Percentiles rank a stretch among this genome's conserved stretches.
These are phyloP conservation scores for Zelonia costaricensis DNA, from an alignment of 208 protist species.

Conservation along the genomic window DNA sequence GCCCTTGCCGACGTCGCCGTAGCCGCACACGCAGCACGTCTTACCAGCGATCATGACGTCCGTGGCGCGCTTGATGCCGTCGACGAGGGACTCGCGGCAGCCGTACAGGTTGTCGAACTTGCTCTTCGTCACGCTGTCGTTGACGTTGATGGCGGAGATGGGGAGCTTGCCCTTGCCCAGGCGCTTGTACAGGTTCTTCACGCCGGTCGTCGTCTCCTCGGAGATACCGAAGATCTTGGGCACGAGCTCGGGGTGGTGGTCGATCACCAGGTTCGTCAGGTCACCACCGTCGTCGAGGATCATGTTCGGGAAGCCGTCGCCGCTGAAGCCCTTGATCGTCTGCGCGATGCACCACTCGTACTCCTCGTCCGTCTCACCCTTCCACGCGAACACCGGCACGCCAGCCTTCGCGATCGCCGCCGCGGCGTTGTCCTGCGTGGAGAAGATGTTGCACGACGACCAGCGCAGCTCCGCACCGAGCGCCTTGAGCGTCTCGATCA, in stretches of 20 bases:
- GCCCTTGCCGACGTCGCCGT: slow-evolving; percentile 99
- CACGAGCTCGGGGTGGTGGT: slow-evolving; percentile 93
- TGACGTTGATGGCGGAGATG: slow-evolving; percentile 99
- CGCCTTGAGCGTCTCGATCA: slow-evolving; percentile 99
- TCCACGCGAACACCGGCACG: slow-evolving; percentile 99
- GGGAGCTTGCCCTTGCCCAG: slow-evolving; percentile 93
- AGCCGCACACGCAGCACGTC: slow-evolving; percentile 97
- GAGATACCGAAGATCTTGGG: slow-evolving; percentile 96
- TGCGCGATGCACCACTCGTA: slow-evolving; percentile 99
- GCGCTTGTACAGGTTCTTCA: slow-evolving; percentile 98
- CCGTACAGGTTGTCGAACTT: slow-evolving; percentile 99
- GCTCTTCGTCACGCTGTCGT: slow-evolving; percentile 99
- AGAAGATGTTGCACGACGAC: slow-evolving; percentile 99
- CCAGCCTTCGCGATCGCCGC: slow-evolving; percentile 90
- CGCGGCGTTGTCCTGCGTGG: slow-evolving; percentile 95
- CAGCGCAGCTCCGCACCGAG: slow-evolving; percentile 98
- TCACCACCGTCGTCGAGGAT: slow-evolving; percentile 99
- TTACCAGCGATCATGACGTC: slow-evolving; percentile 99
- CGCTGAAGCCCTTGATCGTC: slow-evolving; percentile 90
- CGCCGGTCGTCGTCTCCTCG: slow-evolving; percentile 99
- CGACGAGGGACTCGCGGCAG: slow-evolving; percentile 98
- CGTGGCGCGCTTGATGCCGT: slow-evolving; percentile 99
- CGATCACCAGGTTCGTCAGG: slow-evolving; percentile 97
- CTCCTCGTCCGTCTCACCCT: slow-evolving; percentile 99
- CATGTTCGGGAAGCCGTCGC: slow-evolving; percentile 94